Percentiles rank a stretch among this genome's conserved stretches.
These are phyloP conservation scores for Jatropha curcas DNA, from an alignment of 345 rosid genomes.

Conservation along the genomic window DNA sequence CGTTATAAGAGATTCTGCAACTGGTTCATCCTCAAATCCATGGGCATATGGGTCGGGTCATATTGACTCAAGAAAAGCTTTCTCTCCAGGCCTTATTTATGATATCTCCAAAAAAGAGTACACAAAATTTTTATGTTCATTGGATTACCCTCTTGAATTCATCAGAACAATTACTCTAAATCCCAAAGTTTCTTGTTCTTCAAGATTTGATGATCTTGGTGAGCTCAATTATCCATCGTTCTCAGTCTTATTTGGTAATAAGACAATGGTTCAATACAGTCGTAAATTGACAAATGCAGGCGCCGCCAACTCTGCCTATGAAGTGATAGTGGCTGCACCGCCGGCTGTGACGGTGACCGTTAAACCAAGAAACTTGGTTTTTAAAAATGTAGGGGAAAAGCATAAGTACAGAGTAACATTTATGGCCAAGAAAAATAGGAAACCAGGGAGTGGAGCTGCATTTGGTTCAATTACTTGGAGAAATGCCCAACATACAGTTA, in stretches of 20 bases:
- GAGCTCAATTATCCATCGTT: conserved; percentile 85
- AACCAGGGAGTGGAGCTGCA: conserved; percentile 36
- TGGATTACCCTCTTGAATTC: conserved; percentile 55
- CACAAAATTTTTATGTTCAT: conserved; percentile 66
- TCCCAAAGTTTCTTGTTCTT: conserved; percentile 52
- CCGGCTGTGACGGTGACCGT: conserved; percentile 50
- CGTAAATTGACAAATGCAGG: conserved; percentile 85
- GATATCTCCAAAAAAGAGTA: conserved; percentile 68
- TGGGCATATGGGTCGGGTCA: conserved; percentile 81
- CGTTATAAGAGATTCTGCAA: conserved; percentile 58
- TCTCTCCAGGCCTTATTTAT: conserved; percentile 79
- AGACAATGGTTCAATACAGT: conserved; percentile 65
- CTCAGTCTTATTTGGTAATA: conserved; percentile 62
- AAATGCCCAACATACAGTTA: conserved; percentile 55
- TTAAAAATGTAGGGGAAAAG: conserved; percentile 65
- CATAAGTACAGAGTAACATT: conserved; percentile 63
- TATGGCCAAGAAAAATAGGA: conserved; percentile 47
- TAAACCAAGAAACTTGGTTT: conserved; percentile 54
- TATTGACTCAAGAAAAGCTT: conserved; percentile 71
- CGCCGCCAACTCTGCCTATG: conserved; percentile 46
- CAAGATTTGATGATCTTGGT: conserved; percentile 63
- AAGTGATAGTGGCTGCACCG: conserved; percentile 44
- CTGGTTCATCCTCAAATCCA: conserved; percentile 49
- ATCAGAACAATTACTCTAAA: conserved; percentile 55
- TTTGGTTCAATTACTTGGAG: conserved; percentile 80